Evolutionary conservation across 2,329 filamentous ascomycete species (phyloP), one percentile per base, ranked within the genome.

Genomic region (Colletotrichum lindemuthianum): DNA sequence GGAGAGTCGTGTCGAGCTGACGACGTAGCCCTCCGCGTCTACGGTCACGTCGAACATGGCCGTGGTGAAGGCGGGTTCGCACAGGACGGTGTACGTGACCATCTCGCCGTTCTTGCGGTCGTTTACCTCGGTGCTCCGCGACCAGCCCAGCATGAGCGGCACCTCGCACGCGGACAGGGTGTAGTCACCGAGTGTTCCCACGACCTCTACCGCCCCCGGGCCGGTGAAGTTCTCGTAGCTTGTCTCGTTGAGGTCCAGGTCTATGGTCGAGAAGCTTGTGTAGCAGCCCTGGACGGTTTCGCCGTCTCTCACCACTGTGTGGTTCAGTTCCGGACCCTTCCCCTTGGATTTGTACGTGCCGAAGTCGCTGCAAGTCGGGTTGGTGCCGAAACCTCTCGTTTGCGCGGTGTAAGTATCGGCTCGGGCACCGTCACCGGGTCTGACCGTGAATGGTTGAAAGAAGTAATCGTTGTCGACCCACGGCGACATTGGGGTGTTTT

Each of bases 401-500:
- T n/a, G 10, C 0, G 72, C 34, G 8, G 11, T 70, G 39, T 68
- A 71, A 1, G 33, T 24, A 9, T 67, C 56, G 4, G 33, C 37
- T 1, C 39, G 8, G 2, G 9, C 15, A 2, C 2, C 16, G 3
- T 37, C 11, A 3, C n/a, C n/a, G 3, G 49, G 24, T 3, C n/a
- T 4, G 6, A 7, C 8, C 0, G 15, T 15, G 44, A 84, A 78
- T 0, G 84, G 82, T 0, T 86, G 63, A 47, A 87, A 89, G 9
- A 79, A 82, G 11, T 76, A 78, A 0, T 76, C 68, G 0, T 72
- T 33, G 1, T 83, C 78, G 0, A 81, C 76, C 86, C 87, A 89
- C 0, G 83, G 69, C 0, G 84, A 82, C 0, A 88, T 71, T 0
- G 75, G 67, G 0, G 82, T 85, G 0, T 75, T 74, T 0, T 70